phyloP scores from a whole-genome alignment of 73 alveolate species.

The Paramecium biaurelia region DNA sequence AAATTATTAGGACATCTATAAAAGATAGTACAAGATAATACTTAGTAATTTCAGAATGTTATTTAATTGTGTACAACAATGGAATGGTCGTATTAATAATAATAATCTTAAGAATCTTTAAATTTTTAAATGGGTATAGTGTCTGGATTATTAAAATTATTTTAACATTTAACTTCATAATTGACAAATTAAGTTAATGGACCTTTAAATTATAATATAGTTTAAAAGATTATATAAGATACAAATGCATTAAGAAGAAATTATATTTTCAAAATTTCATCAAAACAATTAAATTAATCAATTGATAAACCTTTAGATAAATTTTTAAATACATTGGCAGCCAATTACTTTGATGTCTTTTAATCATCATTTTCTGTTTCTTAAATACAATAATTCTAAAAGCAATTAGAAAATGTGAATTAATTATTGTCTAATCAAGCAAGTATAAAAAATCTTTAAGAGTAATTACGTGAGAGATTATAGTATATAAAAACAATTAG shows the following conservation, averaged over 20 bases:
- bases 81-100: neutral
- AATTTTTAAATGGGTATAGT: neutral
- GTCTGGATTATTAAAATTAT: conserved; percentile 1
- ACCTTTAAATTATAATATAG: neutral
- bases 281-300: neutral
- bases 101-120: neutral
- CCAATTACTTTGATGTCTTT: neutral
- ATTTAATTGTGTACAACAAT: neutral
- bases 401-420: neutral
- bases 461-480: neutral
- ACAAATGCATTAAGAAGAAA: conserved; percentile 24
- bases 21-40: neutral
- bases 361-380: neutral
- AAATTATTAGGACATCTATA: neutral
- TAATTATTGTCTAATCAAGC: neutral
- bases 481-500: conserved; percentile 20
- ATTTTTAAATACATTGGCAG: conserved; percentile 18
- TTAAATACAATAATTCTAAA: neutral
- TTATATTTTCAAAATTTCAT: neutral
- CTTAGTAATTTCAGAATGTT: too few species aligned
- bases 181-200: neutral
- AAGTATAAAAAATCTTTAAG: neutral
- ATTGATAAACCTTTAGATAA: neutral
- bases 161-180: neutral
- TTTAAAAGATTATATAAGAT: neutral